Evolutionary conservation across 495 filamentous ascomycete genomes (phyloP).

Genomic region (Trichoderma gamsii): DNA sequence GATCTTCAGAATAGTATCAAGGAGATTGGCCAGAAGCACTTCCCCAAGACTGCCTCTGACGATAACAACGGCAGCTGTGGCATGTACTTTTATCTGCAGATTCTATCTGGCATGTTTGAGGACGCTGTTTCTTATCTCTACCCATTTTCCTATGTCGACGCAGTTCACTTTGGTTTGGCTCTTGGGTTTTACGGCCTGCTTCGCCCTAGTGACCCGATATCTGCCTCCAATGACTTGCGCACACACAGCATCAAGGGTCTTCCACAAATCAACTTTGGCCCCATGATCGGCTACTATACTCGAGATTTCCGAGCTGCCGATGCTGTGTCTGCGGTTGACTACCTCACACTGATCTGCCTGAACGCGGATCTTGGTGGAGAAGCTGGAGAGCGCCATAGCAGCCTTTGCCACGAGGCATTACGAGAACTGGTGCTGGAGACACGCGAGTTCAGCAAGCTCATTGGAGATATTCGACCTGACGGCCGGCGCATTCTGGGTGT

Average conservation of each 20-base stretch:
- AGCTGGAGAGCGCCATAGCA: slow-evolving; percentile 66
- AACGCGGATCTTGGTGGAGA: slow-evolving; percentile 76
- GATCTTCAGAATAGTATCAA: slow-evolving; percentile 78
- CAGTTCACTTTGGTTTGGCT: slow-evolving; percentile 89
- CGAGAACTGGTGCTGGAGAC: slow-evolving; percentile 94
- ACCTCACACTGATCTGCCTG: slow-evolving; percentile 85
- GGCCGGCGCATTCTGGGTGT: slow-evolving; percentile 75
- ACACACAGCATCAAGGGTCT: slow-evolving; percentile 62
- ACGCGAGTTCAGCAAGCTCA: slow-evolving; percentile 84
- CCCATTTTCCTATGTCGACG: slow-evolving; percentile 79
- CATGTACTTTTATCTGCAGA: slow-evolving; percentile 86
- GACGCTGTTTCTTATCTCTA: slow-evolving; percentile 87
- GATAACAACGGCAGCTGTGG: slow-evolving; percentile 72
- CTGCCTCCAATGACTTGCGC: slow-evolving; percentile 65
- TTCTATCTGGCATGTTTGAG: slow-evolving; percentile 91
- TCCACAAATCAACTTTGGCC: slow-evolving; percentile 89
- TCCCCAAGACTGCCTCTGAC: slow-evolving; percentile 58
- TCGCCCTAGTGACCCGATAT: slow-evolving; percentile 68
- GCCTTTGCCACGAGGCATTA: slow-evolving; percentile 85
- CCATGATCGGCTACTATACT: slow-evolving; percentile 91
- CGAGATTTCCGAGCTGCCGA: slow-evolving; percentile 86
- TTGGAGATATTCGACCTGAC: slow-evolving; percentile 82
- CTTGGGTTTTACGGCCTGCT: slow-evolving; percentile 88
- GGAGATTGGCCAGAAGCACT: slow-evolving; percentile 86
- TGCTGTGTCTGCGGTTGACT: slow-evolving; percentile 83